Conservation (phyloP, 2,329 filamentous ascomycete genomes). For the Aureobasidium sp. region DNA sequence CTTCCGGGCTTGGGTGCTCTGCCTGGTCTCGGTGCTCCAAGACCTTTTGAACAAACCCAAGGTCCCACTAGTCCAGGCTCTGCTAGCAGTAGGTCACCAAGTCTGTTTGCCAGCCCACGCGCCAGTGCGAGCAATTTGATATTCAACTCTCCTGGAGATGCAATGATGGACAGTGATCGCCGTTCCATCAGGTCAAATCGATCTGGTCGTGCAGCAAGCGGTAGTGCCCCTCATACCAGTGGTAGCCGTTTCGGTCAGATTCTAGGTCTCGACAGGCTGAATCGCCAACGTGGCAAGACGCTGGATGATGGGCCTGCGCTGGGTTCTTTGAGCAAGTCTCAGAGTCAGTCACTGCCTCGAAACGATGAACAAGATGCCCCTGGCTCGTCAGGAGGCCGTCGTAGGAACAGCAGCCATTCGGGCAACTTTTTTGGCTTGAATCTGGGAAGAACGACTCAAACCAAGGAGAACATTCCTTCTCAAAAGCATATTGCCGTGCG, state of each 20-base stretch:
- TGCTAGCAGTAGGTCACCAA: constrained; percentile 37
- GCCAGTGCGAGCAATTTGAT: constrained; percentile 46
- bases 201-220: constrained; percentile 41
- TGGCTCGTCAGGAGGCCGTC: constrained; percentile 1
- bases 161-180: constrained; percentile 38
- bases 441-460: constrained; percentile 27
- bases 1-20: constrained; percentile 36
- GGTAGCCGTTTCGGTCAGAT: constrained; percentile 52
- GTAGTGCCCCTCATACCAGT: constrained; percentile 30
- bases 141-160: constrained; percentile 34
- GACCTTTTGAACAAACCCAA: constrained; percentile 20
- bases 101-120: constrained; percentile 42
- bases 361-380: constrained; percentile 14
- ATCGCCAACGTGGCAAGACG: constrained; percentile 56
- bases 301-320: constrained; percentile 56
- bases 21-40: constrained; percentile 24
- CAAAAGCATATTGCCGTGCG: constrained; percentile 34
- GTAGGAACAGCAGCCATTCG: constrained; percentile 49
- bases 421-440: constrained; percentile 41
- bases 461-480: constrained; percentile 13
- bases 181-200: constrained; percentile 44
- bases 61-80: constrained; percentile 40
- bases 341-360: constrained; percentile 71
- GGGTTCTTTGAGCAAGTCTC: constrained; percentile 61
- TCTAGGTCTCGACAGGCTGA: constrained; percentile 50